phyloP scores from a whole-genome alignment of 192 early-diverging fungal genomes.

The Gonapodya sp. region DNA sequence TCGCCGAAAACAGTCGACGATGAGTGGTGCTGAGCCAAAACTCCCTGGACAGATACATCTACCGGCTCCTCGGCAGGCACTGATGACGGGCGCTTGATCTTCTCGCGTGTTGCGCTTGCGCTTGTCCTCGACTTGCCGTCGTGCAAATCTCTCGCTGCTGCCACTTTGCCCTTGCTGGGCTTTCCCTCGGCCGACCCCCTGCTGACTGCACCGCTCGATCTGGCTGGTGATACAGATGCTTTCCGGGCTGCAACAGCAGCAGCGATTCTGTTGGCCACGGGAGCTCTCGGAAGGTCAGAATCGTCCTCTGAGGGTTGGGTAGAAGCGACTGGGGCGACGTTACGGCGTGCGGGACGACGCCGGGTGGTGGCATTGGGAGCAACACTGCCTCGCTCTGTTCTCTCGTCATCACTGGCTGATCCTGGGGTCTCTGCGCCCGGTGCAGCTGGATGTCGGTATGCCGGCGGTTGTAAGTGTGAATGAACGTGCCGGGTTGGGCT shows the following conservation, averaged over 20 bases:
- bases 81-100: background rate
- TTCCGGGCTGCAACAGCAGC: background rate
- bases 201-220: background rate
- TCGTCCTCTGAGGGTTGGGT: background rate
- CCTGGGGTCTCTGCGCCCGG: background rate
- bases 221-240: background rate
- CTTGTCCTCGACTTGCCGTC: background rate
- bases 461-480: too few relatives aligned
- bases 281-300: background rate
- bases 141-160: background rate
- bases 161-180: background rate
- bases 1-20: too few relatives aligned
- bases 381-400: background rate
- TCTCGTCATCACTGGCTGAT: background rate
- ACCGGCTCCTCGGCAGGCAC: background rate
- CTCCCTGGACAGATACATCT: background rate
- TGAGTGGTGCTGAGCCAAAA: too few relatives aligned
- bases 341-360: background rate
- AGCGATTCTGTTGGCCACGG: background rate
- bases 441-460: background rate
- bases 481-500: background rate
- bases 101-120: background rate
- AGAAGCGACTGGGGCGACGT: background rate
- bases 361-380: background rate
- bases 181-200: background rate